Evolutionary conservation across 2,329 filamentous ascomycete genomes (phyloP), one percentile per base, ranked within the genome.

Genomic region (Dryadomyces quercus-mongolicae): DNA sequence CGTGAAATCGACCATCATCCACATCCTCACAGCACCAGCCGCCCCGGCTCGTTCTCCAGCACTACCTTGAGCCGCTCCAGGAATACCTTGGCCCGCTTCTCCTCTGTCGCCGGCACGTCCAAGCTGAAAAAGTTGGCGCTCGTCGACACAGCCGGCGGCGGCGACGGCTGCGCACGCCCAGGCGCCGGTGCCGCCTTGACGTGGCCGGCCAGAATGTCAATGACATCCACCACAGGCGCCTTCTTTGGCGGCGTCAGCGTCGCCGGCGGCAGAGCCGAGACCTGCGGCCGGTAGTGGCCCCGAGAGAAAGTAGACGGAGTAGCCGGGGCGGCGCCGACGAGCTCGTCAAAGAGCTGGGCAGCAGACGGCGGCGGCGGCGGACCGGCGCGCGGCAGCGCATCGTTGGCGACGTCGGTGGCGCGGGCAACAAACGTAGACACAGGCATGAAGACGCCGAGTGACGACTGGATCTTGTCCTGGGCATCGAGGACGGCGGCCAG

Each of bases 331-430:
- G 20, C 90, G 72, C 10, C 91, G 8, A 98, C 78, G 15, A 97
- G 76, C 62, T 92, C 83, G 66, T 96, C 84, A 71, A 97, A 97
- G 13, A 98, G 80, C 66, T 95, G 89, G 64, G 90, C 81, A 40
- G 85, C 74, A 0, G 86, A 84, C 15, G 85, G 85, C 64, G 82
- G 77, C 48, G 78, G 76, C 57, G 74, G 73, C 56, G 81, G 55
- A 8, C 60, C 76, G 5, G 82, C 79, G 31, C 78, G 73, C 2
- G 92, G 92, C 8, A 97, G 79, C 48, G 86, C 82, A 59, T 93
- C 85, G 70, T 97, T 97, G 57, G 93, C 93, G 25, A 95, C 71
- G 63, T 93, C 85, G 44, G 87, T 80, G 44, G 93, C 93, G 53
- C 90, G 85, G 54, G 83, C 78, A 66, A 98, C 82, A 71, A 97